phyloP scores from a whole-genome alignment of 2,329 filamentous ascomycete genomes.

The Alternaria sp. region DNA sequence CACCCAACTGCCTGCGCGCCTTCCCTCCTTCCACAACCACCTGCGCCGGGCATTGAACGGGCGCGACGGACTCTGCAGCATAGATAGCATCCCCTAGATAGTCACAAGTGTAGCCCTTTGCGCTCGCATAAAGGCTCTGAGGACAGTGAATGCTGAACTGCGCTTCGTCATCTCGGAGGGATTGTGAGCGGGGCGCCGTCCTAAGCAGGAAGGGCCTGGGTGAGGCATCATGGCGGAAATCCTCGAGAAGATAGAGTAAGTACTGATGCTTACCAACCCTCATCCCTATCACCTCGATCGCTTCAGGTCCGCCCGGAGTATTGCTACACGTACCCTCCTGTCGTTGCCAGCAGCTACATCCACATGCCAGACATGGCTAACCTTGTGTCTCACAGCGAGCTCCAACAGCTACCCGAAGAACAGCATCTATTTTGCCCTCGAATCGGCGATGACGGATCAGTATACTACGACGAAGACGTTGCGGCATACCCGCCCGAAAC shows the following conservation, averaged over 20 bases:
- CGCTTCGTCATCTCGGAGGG: constrained; percentile 10
- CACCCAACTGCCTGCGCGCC: not conserved
- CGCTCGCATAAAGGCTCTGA: constrained; percentile 3
- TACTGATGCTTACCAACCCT: not conserved
- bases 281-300: not conserved
- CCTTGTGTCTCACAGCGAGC: constrained; percentile 38
- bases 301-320: not conserved
- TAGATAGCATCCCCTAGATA: constrained; percentile 18
- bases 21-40: not conserved
- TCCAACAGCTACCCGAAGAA: constrained; percentile 45
- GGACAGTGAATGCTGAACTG: constrained; percentile 17
- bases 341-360: not conserved
- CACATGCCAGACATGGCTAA: constrained; percentile 25
- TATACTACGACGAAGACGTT: constrained; percentile 56
- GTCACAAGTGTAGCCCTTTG: constrained; percentile 3
- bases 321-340: not conserved
- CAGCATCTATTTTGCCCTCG: constrained; percentile 59
- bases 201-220: constrained; percentile 3
- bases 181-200: constrained; percentile 5
- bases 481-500: constrained; percentile 38
- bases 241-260: constrained; percentile 45
- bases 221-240: constrained; percentile 41
- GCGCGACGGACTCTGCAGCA: constrained; percentile 2
- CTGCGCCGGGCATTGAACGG: not conserved
- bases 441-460: constrained; percentile 37